phyloP scores from a whole-genome alignment of 1,139 yeast genomes.

The Kurtzmaniella quercitrusa region DNA sequence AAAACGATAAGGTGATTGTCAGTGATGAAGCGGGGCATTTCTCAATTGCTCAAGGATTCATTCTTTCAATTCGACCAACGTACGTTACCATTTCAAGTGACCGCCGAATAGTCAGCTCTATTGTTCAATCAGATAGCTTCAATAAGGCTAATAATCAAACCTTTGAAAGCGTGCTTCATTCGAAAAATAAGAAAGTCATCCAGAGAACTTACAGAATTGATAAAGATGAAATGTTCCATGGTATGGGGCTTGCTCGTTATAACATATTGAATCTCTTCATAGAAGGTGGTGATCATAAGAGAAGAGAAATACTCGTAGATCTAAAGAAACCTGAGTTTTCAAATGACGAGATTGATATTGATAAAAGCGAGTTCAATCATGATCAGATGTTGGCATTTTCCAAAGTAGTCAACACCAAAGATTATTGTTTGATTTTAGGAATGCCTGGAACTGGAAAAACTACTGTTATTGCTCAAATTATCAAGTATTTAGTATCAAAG shows the following conservation, averaged over 20 bases:
- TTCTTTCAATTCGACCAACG: conserved; percentile 39
- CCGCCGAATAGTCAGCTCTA: conserved; percentile 47
- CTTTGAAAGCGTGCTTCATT: conserved; percentile 42
- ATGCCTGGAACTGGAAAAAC: conserved; percentile 99
- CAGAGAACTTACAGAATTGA: conserved; percentile 59
- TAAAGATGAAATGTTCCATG: conserved; percentile 72
- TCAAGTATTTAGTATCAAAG: conserved; percentile 52
- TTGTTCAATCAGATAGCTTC: conserved; percentile 37
- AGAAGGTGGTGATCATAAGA: conserved; percentile 47
- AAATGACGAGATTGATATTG: conserved; percentile 1
- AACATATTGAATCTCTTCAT: conserved; percentile 67
- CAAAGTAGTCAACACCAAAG: conserved; percentile 59
- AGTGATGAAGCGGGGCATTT: conserved; percentile 83
- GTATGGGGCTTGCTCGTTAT: conserved; percentile 71
- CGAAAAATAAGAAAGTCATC: conserved; percentile 9
- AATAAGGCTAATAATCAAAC: conserved; percentile 42
- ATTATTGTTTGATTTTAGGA: conserved; percentile 79
- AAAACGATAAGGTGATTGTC: conserved; percentile 57
- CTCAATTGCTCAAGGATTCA: conserved; percentile 62
- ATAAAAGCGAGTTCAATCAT: conserved; percentile 39
- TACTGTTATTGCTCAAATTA: conserved; percentile 78
- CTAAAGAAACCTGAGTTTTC: conserved; percentile 26
- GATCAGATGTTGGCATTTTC: conserved; percentile 73
- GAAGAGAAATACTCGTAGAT: conserved; percentile 64
- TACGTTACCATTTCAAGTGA: conserved; percentile 42